Base-by-base conservation (phyloP, 345 rosid genomes). In the Ailanthus altissimus region DNA sequence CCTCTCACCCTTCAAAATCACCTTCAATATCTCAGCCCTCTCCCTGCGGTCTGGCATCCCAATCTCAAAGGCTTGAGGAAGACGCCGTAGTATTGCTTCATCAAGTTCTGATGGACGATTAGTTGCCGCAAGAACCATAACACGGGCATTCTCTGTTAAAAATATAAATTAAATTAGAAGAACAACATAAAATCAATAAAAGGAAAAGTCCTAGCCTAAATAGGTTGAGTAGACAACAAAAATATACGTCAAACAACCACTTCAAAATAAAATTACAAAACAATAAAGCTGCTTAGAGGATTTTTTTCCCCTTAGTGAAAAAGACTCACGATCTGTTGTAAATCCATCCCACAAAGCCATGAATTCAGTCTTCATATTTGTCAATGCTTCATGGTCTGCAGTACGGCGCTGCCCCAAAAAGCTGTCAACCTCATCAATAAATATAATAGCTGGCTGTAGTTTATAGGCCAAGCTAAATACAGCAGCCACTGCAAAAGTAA, bases 281-380 rank as follows among this genome's bases (percentile, higher is more conserved):
- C 18, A 40, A 23, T 18, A 40, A 26, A 62, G 67, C 61, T 25
- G 38, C 54, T n/a, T 3, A 72, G n/a, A 25, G 28, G 4, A 3
- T 20, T 23, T 25, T 8, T 23, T 5, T 2, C 6, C 28, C 18
- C n/a, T 62, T 26, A 14, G 16, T 11, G 58, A 50, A 53, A 25
- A 76, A 61, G 53, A 92, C 99, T 91, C 86, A 96, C 98, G 98
- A 70, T 96, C 97, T 36, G 98, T 92, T 11, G 98, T 89, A 83
- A 96, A 93, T 9, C 99, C 98, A 89, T 96, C 98, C 99, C 99
- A 96, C 81, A 93, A 85, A 67, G 99, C 99, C 99, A 96, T 93
- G 84, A 92, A 96, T 88, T 96, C 98, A 2, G 98, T 93, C 89
- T 96, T 96, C 98, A 96, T 96, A 75, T 93, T 96, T 2, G 98